Conservation (phyloP, 805 yeast species). For the Debaryomyces tyrocola region DNA sequence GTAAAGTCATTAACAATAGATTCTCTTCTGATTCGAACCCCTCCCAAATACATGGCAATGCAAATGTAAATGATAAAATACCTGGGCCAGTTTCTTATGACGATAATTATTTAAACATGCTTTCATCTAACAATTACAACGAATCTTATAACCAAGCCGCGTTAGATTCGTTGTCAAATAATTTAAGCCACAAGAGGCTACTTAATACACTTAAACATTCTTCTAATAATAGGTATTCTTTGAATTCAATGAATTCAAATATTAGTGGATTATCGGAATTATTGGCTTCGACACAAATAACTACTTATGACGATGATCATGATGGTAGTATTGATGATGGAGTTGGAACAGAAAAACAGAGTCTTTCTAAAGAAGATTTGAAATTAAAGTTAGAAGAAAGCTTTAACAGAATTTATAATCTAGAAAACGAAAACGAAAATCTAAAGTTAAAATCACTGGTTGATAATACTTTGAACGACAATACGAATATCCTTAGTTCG, state of each 20-base stretch:
- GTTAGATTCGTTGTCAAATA: slow-evolving; percentile 34
- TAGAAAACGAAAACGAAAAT: slow-evolving; percentile 27
- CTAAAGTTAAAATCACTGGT: slow-evolving; percentile 12
- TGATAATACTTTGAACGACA: slow-evolving; percentile 1
- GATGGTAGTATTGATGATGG: slow-evolving; percentile 10
- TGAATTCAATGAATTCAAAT: slow-evolving; percentile 51
- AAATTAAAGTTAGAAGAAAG: slow-evolving; percentile 38
- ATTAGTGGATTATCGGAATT: slow-evolving; percentile 47
- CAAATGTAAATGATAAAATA: not conserved
- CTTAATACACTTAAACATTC: slow-evolving; percentile 14
- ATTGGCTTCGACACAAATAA: slow-evolving; percentile 48
- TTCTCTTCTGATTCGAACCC: not conserved
- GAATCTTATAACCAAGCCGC: slow-evolving; percentile 38
- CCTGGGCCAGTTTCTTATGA: slow-evolving; percentile 14
- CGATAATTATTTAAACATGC: slow-evolving; percentile 25
- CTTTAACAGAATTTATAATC: slow-evolving; percentile 33
- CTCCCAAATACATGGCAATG: not conserved
- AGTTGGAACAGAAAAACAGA: slow-evolving; percentile 3
- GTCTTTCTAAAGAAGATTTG: slow-evolving; percentile 33
- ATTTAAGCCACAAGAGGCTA: slow-evolving; percentile 3
- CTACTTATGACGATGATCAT: slow-evolving; percentile 24
- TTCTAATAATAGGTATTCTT: slow-evolving; percentile 55
- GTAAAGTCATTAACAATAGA: not conserved
- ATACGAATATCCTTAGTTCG: not conserved
- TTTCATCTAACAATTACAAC: slow-evolving; percentile 15